These are phyloP conservation scores for Fusarium agapanthi DNA, from an alignment of 2,329 filamentous ascomycete species.

Conservation along the genomic window DNA sequence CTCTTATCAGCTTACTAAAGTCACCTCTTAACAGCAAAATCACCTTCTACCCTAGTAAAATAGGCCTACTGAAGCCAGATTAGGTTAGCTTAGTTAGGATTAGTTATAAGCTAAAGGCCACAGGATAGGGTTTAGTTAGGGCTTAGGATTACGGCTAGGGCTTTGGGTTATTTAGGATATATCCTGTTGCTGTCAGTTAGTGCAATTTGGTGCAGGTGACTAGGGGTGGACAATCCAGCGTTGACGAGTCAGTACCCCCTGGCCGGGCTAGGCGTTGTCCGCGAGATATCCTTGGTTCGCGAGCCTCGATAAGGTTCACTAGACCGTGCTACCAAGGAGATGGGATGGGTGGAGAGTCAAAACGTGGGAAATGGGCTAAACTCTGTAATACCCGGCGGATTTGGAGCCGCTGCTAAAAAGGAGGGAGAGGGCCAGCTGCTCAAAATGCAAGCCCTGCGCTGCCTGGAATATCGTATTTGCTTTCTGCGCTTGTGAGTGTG, in stretches of 20 bases:
- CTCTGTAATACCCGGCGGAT: background rate
- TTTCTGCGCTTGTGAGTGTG: background rate
- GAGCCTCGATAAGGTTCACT: background rate
- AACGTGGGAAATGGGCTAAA: background rate
- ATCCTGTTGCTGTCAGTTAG: no score
- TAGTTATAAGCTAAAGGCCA: no score
- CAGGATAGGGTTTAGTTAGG: no score
- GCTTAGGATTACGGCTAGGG: no score
- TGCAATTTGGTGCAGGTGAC: no score
- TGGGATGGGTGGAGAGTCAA: background rate
- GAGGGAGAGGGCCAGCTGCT: background rate
- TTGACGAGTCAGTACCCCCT: background rate
- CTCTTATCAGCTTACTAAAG: no score
- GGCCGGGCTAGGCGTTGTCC: background rate
- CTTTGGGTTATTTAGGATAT: no score
- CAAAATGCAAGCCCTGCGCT: background rate
- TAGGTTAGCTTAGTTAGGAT: no score
- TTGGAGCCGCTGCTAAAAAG: background rate
- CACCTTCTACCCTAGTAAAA: no score
- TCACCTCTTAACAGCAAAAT: no score
- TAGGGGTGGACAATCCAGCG: no score
- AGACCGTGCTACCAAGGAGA: background rate
- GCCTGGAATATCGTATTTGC: background rate
- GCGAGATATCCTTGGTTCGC: background rate
- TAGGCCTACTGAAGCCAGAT: no score